Evolutionary conservation across 2,329 filamentous ascomycete genomes (phyloP), one percentile per base, ranked within the genome.

Genomic region (Fusarium sp.): DNA sequence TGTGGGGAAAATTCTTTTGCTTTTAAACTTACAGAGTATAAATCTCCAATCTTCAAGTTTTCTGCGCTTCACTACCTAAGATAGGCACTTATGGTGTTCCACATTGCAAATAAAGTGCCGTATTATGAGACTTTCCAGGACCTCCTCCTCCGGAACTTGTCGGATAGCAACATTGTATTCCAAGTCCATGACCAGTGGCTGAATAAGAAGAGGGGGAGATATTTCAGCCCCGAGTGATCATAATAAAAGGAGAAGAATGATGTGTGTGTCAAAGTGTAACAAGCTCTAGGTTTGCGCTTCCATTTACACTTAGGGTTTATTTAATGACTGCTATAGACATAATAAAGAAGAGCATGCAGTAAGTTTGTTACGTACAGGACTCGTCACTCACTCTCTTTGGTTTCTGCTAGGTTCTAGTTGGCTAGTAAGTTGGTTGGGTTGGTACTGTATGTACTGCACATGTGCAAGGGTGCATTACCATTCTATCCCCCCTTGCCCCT

Each of bases 331-430:
- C 36, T 53, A 42, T 26, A 41, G n/a, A 57, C 31, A 36, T 41
- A 41, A 53, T 22, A 50, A n/a, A 66, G 53, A 48, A n/a, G 36
- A 61, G 48, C 50, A 56, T 56, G 33, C 4, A 12, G 30, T 39
- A 41, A 24, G 33, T 56, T 54, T 39, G 33, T 55, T 51, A 55
- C 48, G 44, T 54, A 30, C 28, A 33, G 24, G 18, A 22, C 30
- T 26, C 33, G 28, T n/a, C n/a, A 73, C 65, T 62, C 53, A 73
- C 56, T 66, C 53, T 70, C 33, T 36, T 59, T 26, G 54, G 42
- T 47, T 59, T 26, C 50, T 36, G 26, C 20, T 26, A 28, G 33
- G 33, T 38, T 53, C 47, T 51, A 51, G 31, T 35, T 51, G 30
- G 47, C 47, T 26, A n/a, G n/a, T n/a, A n/a, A n/a, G n/a, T n/a